Evolutionary conservation across 192 early-diverging fungal genomes (phyloP), one percentile per base, ranked within the genome.

Genomic region (Backusella parvicylindrica): DNA sequence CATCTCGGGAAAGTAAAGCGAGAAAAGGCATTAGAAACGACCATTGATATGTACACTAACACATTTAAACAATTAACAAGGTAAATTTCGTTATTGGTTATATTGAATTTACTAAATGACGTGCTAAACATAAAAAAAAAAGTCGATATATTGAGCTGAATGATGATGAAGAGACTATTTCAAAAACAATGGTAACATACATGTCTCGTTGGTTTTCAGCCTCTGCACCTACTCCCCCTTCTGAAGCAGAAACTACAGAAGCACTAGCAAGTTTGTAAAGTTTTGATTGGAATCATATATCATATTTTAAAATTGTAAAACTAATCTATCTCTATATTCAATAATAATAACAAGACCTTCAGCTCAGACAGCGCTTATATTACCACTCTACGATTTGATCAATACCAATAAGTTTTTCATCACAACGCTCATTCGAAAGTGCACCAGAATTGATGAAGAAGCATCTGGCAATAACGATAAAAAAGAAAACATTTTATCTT

Each of bases 371-470:
- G 76, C 85, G 1, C 68, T 87, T 16, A 70, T 89, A 9, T 32
- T 89, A 18, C 41, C 79, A 6, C 73, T 87, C 33, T 87, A 87
- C 64, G 87, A 89, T 12, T 71, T 89, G 15, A 38, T 87, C 8
- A 77, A 86, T 65, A 80, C 70, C 13, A 89, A 89, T 64, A 66
- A 74, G 31, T 68, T 47, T 13, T 85, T 89, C 56, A 64, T 82
- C 9, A 9, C 21, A 11, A 33, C 74, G 3, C 79, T 84, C 12
- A 15, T 83, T 28, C 68, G 73, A 38, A 75, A 70, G 35, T 71
- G 81, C 15, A 63, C 68, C 15, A 65, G 41, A 43, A 67, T 60
- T 1, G 70, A 72, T 11, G 18, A 31, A 63, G 21, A 21, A 16
- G 38, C 70, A 1, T 49, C n/a, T 6, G 77, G 64, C 33, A 31